phyloP scores from a whole-genome alignment of 768 basidiomycete genomes.

The Tulasnella sp. region DNA sequence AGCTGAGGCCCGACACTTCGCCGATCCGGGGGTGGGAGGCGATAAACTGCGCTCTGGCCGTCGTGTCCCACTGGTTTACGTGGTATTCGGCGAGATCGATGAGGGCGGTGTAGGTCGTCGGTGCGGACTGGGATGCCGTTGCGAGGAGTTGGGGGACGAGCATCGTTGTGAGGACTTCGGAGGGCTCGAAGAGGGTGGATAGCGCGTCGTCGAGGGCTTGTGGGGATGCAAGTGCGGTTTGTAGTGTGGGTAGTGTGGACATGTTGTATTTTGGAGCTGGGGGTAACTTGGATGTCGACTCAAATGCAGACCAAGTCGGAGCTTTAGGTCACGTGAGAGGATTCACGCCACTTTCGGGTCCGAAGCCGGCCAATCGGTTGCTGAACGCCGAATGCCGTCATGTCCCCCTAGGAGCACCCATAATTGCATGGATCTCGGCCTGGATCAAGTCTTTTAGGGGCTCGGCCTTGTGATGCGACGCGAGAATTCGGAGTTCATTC shows the following conservation, averaged over 20 bases:
- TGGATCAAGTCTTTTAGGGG: too few relatives aligned
- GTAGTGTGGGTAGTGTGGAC: conserved; percentile 6
- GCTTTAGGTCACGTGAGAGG: too few relatives aligned
- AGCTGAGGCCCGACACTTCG: conserved; percentile 61
- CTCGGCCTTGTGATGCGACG: too few relatives aligned
- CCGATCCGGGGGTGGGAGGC: conserved; percentile 84
- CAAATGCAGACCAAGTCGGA: too few relatives aligned
- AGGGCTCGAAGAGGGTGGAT: conserved; percentile 51
- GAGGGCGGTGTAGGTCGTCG: conserved; percentile 39
- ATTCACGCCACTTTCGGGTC: too few relatives aligned
- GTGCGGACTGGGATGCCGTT: conserved; percentile 30
- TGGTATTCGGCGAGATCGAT: conserved; percentile 33
- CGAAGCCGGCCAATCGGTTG: too few relatives aligned
- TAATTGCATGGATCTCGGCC: too few relatives aligned
- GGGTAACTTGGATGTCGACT: too few relatives aligned
- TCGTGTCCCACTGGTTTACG: conserved; percentile 17
- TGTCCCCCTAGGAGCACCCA: too few relatives aligned
- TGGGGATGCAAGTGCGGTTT: not conserved
- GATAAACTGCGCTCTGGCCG: conserved; percentile 45
- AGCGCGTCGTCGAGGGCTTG: conserved; percentile 28
- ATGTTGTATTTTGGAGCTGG: too few relatives aligned
- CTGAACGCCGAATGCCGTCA: too few relatives aligned
- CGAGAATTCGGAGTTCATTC: too few relatives aligned
- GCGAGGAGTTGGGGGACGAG: conserved; percentile 35
- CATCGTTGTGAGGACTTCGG: conserved; percentile 39